Evolutionary conservation across 139 green algal genomes (phyloP), one percentile per base, ranked within the genome.

Genomic region (Chlorella sp.): DNA sequence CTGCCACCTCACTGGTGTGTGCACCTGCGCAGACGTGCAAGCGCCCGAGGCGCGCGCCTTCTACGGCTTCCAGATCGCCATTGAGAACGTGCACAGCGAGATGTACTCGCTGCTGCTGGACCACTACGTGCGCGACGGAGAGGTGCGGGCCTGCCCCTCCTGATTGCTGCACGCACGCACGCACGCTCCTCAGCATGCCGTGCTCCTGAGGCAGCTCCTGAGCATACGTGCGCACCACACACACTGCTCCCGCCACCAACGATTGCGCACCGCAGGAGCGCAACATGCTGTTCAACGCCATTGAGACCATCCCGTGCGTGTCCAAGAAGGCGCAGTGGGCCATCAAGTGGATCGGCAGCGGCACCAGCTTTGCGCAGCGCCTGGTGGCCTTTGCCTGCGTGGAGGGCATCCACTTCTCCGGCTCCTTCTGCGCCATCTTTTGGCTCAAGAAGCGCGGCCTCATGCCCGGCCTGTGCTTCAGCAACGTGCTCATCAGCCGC

Each of bases 31-130:
- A 83, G 84, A 89, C 64, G 78, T 89, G 17, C 84, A 89, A 75
- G 62, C 82, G 10, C 84, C 86, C 26, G 86, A 96, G 93, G 96
- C 96, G 5, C 86, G 96, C 2, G 91, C 94, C 1, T 99, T 99
- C 74, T 99, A 99, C 70, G 94, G 94, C 50, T 99, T 99, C 87
- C 96, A 99, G 79, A 97, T 98, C 27, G 93, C 95, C 51, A 99
- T 99, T 72, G 96, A 99, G 84, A 99, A 99, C 85, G 98, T 99
- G 69, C 96, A 99, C 85, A 93, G 85, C 88, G 96, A 99, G 88
- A 99, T 98, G 96, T 99, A 99, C 91, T 90, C 75, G 71, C 83
- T 99, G 74, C 83, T 99, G 73, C 82, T 99, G 64, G 96, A 99
- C 70, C 86, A 88, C 2, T 99, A 99, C 88, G 96, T 99, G 78